These are phyloP conservation scores for Chloris gayana DNA, from an alignment of 176 grass and related monocot genomes.

Conservation along the genomic window DNA sequence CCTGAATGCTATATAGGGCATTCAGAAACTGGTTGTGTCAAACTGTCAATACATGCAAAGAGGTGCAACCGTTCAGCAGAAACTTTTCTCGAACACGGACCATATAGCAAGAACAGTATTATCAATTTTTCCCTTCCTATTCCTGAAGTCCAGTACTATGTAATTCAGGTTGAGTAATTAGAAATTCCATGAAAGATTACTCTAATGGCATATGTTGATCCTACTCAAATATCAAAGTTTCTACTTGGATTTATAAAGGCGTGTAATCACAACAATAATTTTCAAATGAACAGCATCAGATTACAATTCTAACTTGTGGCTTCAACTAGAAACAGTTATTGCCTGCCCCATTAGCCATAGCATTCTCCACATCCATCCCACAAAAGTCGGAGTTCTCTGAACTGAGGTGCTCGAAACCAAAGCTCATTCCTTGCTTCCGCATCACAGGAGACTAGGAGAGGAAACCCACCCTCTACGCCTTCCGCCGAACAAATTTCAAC, in stretches of 20 bases:
- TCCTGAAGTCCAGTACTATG: background rate
- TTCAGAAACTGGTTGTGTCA: background rate
- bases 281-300: background rate
- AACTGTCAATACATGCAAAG: background rate
- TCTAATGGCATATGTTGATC: background rate
- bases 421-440: background rate
- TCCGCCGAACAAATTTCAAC: background rate
- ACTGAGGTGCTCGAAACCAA: background rate
- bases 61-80: background rate
- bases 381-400: slow-evolving; percentile 1
- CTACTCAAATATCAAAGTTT: background rate
- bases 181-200: background rate
- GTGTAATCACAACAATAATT: background rate
- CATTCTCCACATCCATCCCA: background rate
- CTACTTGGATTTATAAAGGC: background rate
- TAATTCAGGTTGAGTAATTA: background rate
- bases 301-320: background rate
- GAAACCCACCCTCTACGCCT: slow-evolving; percentile 8
- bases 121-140: background rate
- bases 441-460: background rate
- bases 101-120: background rate
- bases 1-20: background rate
- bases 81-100: too few species aligned
- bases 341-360: background rate
- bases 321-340: background rate